Base-by-base conservation (phyloP, 208 protist genomes). In the Leishmania mexicana region DNA sequence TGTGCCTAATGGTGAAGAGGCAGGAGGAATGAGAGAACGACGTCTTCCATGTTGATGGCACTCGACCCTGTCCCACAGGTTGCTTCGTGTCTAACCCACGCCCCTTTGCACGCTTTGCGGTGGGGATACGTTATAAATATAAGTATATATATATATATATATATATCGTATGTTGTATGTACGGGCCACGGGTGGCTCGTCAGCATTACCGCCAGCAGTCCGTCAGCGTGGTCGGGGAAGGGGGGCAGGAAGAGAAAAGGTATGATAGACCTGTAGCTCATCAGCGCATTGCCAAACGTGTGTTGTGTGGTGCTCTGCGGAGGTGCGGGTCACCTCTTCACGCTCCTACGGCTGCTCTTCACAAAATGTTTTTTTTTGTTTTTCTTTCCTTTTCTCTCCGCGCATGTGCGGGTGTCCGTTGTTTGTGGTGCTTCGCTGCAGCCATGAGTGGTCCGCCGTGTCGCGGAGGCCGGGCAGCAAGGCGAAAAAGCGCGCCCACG, bases 351-450 rank as follows among this genome's bases (percentile, higher is more conserved):
- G 57, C 5, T 8, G 17, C 7, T 62, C 24, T 62, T 31, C 57
- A 31, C 57, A 31, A 21, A 19, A 5, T 5, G 8, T 67, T 2
- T 38, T 2, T 38, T 24, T 11, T 70, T 70, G 21, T 81, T 75
- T 75, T 62, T 70, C 74, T 62, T 51, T 86, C 53, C 70, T 79
- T 70, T 2, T 67, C 45, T 53, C 4, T 62, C 13, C 1, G 57
- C 57, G 62, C 31, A 24, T 31, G 5, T 40, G 62, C 62, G 31
- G 13, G 4, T 40, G 3, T 40, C 11, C 31, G 31, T 19, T 17
- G 3, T 17, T 31, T 64, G 28, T 11, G n/a, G 28, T 17, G 58
- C 62, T 64, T 64, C 58, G 58, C 58, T 35, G n/a, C 7, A 17
- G 58, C 28, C 28, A n/a, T 64, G 58, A 58, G 4, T 58, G 21